phyloP scores from a whole-genome alignment of 495 filamentous ascomycete species.

The Amphirosellinia nigrospora region DNA sequence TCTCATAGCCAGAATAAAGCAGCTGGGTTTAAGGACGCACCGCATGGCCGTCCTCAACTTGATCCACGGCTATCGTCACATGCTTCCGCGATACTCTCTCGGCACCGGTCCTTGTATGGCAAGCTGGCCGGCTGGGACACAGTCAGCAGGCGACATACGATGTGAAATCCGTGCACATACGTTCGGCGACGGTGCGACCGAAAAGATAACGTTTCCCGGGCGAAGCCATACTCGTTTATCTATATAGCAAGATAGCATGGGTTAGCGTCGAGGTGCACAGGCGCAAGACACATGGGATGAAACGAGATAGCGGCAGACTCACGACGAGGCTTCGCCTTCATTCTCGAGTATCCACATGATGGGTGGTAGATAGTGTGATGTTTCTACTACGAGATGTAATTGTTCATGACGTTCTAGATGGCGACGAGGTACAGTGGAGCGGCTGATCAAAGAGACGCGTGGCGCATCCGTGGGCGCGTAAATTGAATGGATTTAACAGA shows the following conservation, averaged over 20 bases:
- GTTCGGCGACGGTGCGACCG: slow-evolving; percentile 64
- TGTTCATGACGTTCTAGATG: slow-evolving; percentile 4
- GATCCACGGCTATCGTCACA: slow-evolving; percentile 73
- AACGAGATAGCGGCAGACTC: slow-evolving; percentile 24
- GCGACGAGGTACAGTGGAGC: background rate
- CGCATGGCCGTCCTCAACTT: slow-evolving; percentile 70
- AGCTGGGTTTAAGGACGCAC: slow-evolving; percentile 52
- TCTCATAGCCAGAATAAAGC: background rate
- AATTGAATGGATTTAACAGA: background rate
- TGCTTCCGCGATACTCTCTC: slow-evolving; percentile 88
- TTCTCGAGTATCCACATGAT: slow-evolving; percentile 67
- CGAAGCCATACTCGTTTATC: slow-evolving; percentile 82
- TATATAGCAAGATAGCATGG: slow-evolving; percentile 33
- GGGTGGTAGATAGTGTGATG: background rate
- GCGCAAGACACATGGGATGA: background rate
- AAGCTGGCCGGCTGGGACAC: slow-evolving; percentile 55
- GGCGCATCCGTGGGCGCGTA: slow-evolving; percentile 1
- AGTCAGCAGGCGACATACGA: slow-evolving; percentile 27
- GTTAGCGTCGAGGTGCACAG: slow-evolving; percentile 3
- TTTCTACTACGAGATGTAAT: background rate
- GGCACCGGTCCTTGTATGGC: slow-evolving; percentile 62
- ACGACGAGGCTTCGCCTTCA: slow-evolving; percentile 61
- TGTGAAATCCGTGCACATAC: slow-evolving; percentile 42
- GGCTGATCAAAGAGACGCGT: background rate
- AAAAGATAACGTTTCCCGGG: slow-evolving; percentile 81